Base-by-base conservation (phyloP, 129 eudicot species). In the Tagetes erecta region DNA sequence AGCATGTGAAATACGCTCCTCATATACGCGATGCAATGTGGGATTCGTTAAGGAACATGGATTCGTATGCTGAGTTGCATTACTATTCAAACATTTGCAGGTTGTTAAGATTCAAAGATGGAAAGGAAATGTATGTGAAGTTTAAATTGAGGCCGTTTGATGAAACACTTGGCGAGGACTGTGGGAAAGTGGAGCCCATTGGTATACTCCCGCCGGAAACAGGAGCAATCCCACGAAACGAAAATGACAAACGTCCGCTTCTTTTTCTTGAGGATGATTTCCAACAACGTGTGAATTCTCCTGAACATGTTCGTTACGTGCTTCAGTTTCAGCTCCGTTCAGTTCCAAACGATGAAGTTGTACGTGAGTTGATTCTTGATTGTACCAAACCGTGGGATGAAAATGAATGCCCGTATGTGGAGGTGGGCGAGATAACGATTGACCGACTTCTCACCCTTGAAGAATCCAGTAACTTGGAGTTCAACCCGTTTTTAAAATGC, bases 311-410 rank as follows among this genome's bases (percentile, higher is more conserved):
- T 3, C 73, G 67, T 8, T 84, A 76, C 5, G 81, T 84, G 1
- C 75, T 84, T 53, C 87, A 80, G 50, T 52, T 84, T 0, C 87
- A 80, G 13, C 40, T 68, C n/a, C 84, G 80, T 60, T 50, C 68
- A 0, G 71, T 84, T 13, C 84, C 84, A 45, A 63, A 73, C 3
- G 74, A 76, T 11, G 87, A 73, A 73, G 31, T 4, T 41, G 60
- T 12, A 14, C 71, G 75, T 33, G 87, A 84, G 77, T 51, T 9
- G 20, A 84, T 66, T 12, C 87, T 80, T 47, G 87, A 84, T 30
- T 80, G 87, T 75, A 84, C 87, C 36, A 80, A 64, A 67, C 83
- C 87, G 8, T 84, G 87, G 87, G 83, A 84, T 52, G 77, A 80
- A 72, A 47, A 62, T 4, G 80, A 84, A 14, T 73, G 62, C 27